These are phyloP conservation scores for Curvularia sp. DNA, from an alignment of 2,329 filamentous ascomycete species.

Conservation along the genomic window DNA sequence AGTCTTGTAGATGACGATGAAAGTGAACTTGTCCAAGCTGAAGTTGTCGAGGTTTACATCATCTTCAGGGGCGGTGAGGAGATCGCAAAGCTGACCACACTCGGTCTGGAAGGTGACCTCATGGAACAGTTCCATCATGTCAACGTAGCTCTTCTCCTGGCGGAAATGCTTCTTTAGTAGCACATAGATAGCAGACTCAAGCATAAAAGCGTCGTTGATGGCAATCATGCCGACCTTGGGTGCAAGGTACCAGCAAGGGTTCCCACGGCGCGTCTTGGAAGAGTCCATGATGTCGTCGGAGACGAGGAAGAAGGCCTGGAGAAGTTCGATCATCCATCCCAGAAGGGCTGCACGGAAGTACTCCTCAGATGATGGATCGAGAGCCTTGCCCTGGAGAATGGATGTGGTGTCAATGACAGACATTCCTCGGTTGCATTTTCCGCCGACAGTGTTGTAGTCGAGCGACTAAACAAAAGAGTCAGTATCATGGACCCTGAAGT, in stretches of 20 bases:
- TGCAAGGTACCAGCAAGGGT: slow-evolving; percentile 95
- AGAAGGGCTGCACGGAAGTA: slow-evolving; percentile 88
- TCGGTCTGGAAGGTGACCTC: slow-evolving; percentile 94
- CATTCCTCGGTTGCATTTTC: slow-evolving; percentile 99
- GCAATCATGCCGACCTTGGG: slow-evolving; percentile 91
- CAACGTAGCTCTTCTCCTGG: slow-evolving; percentile 83
- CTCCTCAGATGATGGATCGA: slow-evolving; percentile 72
- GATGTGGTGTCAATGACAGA: slow-evolving; percentile 92
- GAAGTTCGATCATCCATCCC: slow-evolving; percentile 97
- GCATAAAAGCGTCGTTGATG: slow-evolving; percentile 98
- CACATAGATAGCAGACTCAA: slow-evolving; percentile 88
- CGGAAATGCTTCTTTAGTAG: slow-evolving; percentile 95
- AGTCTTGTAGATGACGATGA: slow-evolving; percentile 99
- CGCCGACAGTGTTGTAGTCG: slow-evolving; percentile 85
- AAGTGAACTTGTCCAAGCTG: slow-evolving; percentile 91
- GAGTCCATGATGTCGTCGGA: slow-evolving; percentile 98
- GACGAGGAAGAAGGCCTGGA: slow-evolving; percentile 98
- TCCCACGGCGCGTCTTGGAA: slow-evolving; percentile 91
- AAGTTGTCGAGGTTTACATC: slow-evolving; percentile 93
- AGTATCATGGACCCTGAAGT: slow-evolving; percentile 20
- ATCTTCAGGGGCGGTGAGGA: slow-evolving; percentile 95
- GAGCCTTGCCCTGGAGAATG: slow-evolving; percentile 73
- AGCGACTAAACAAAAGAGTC: slow-evolving; percentile 66
- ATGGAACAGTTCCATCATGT: slow-evolving; percentile 95
- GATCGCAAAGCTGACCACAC: slow-evolving; percentile 90